Conservation (phyloP, 129 eudicot species). For the Kitagawia praeruptora region DNA sequence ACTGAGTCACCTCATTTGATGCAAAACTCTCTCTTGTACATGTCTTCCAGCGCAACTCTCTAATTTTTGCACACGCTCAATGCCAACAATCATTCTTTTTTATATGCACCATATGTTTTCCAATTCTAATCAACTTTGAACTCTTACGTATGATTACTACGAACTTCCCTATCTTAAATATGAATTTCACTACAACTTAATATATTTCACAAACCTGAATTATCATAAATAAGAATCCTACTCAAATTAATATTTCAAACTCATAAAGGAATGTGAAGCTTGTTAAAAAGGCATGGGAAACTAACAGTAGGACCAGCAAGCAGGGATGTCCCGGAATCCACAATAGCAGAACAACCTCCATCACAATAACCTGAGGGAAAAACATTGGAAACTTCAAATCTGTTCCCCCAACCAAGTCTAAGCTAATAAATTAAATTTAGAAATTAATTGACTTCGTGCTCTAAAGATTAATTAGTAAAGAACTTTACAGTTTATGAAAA, state of each 20-base stretch:
- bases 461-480: background rate
- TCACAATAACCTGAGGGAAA: slow-evolving; percentile 39
- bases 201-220: background rate
- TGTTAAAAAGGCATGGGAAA: background rate
- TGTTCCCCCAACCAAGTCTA: background rate
- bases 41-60: background rate
- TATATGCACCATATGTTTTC: background rate
- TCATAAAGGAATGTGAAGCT: background rate
- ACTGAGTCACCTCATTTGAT: background rate
- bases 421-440: background rate
- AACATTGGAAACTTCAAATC: background rate
- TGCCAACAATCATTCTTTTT: background rate
- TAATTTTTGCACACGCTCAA: background rate
- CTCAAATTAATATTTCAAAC: background rate
- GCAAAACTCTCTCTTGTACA: background rate
- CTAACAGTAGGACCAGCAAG: slow-evolving; percentile 91
- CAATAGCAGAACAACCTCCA: slow-evolving; percentile 83
- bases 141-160: background rate
- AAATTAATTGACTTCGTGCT: background rate
- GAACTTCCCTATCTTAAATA: background rate
- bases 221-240: background rate
- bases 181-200: background rate
- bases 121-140: background rate
- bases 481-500: background rate
- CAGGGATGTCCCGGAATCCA: slow-evolving; percentile 93